Evolutionary conservation across 768 basidiomycete species (phyloP), one percentile per base, ranked within the genome.

Genomic region (Phallus indusiatus): DNA sequence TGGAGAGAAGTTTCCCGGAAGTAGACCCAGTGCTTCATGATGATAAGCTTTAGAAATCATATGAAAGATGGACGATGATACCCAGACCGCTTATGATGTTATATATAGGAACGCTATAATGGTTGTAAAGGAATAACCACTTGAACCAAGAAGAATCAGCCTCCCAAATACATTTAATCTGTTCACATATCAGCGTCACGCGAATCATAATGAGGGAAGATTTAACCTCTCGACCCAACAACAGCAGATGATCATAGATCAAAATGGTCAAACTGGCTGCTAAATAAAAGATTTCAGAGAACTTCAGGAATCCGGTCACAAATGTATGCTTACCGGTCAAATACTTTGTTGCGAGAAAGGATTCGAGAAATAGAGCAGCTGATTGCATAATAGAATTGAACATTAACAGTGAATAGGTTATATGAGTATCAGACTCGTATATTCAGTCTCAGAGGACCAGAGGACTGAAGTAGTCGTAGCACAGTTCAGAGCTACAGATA

Each of bases 241-340:
- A 71, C 35, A 78, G 60, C 22, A 71, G 20, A 55, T 78, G 75
- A 61, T 79, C 75, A 60, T 76, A 78, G 4, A 78, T 52, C 7
- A 77, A 60, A 14, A 72, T 62, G 4, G 63, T 63, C 21, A 74
- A 61, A 16, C 72, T 73, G 17, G 61, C 66, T 22, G 65, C 74
- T 75, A 54, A 12, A 10, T 14, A 9, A 20, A 54, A 17, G 28
- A 10, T 36, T 16, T 24, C 24, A 33, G 22, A 2, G 1, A 4
- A 10, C 16, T 28, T 7, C 5, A 17, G 14, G 20, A 2, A 14
- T 33, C 2, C 35, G 12, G 7, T 36, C 14, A 17, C 10, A 28
- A 28, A 3, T 28, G 18, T 2, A 9, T 18, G 34, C 50, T 50
- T 51, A 59, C 57, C 57, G 20, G 33, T 52, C 1, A 59, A 42